phyloP scores from a whole-genome alignment of 108 stramenopile species.

The Cyclostephanos invisitatus region DNA sequence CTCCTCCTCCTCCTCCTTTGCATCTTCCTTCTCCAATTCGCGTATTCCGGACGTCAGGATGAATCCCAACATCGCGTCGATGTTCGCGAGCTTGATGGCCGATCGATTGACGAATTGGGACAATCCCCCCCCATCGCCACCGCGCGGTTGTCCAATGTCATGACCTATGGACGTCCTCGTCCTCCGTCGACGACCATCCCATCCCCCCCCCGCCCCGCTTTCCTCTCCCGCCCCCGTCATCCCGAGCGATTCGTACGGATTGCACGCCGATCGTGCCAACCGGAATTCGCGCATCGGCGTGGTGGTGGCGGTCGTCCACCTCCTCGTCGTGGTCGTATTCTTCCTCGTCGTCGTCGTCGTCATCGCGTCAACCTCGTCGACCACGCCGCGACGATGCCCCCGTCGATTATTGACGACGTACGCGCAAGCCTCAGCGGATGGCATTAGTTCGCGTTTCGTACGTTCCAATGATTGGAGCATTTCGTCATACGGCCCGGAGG shows the following conservation, averaged over 20 bases:
- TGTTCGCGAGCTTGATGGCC: conserved; percentile 84
- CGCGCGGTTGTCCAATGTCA: too few relatives aligned
- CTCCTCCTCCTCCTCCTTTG: background rate
- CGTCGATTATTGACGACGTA: conserved; percentile 14
- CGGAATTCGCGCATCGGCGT: conserved; percentile 52
- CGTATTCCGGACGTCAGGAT: conserved; percentile 22
- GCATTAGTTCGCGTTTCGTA: conserved; percentile 62
- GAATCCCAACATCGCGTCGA: conserved; percentile 73
- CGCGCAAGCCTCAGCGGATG: conserved; percentile 56
- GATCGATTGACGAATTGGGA: conserved; percentile 64
- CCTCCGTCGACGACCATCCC: conserved; percentile 51
- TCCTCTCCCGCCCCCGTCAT: conserved; percentile 6
- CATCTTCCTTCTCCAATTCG: background rate
- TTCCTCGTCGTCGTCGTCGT: background rate
- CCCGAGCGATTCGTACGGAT: conserved; percentile 76
- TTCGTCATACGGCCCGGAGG: background rate
- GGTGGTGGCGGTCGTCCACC: background rate
- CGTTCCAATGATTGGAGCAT: conserved; percentile 22
- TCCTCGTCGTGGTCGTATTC: too few relatives aligned
- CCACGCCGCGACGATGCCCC: background rate
- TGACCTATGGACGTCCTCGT: background rate
- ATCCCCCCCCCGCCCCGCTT: conserved; percentile 27
- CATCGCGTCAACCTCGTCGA: conserved; percentile 3
- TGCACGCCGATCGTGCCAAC: conserved; percentile 62
- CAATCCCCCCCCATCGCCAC: background rate